Percentiles rank a stretch among this genome's conserved stretches.
Evolutionary conservation across 2,329 filamentous ascomycete genomes (phyloP).

Genomic region (Daldinia sp.): DNA sequence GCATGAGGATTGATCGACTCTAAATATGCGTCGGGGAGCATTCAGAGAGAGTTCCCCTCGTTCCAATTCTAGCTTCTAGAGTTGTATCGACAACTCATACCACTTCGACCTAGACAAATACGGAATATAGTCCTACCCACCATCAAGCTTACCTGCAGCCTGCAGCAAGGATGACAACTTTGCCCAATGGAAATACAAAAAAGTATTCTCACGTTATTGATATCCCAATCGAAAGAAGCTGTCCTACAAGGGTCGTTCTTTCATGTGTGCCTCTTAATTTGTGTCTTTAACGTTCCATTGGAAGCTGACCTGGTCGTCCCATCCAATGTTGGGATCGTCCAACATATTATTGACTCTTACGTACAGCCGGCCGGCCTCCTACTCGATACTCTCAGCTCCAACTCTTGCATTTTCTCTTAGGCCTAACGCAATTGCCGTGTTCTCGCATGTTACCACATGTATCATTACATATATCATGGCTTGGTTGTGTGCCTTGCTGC

Average conservation of each 20-base stretch:
- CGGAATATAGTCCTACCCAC: constrained; percentile 32
- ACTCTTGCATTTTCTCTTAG: constrained; percentile 4
- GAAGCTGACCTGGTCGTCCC: constrained; percentile 9
- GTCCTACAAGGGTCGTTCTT: constrained; percentile 30
- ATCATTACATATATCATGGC: not conserved
- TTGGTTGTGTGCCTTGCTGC: not conserved
- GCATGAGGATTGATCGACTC: not conserved
- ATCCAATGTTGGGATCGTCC: constrained; percentile 6
- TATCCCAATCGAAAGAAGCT: constrained; percentile 20
- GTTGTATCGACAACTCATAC: constrained; percentile 29
- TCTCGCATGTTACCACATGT: not conserved
- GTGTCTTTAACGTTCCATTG: constrained; percentile 13
- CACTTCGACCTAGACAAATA: constrained; percentile 20
- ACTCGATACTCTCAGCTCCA: constrained; percentile 14
- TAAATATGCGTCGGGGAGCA: not conserved
- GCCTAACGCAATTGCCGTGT: not conserved
- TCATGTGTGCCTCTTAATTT: constrained; percentile 24
- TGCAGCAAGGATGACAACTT: constrained; percentile 4
- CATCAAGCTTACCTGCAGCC: constrained; percentile 26
- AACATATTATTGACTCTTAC: constrained; percentile 4
- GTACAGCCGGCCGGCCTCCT: constrained; percentile 1
- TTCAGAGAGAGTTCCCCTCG: constrained; percentile 1
- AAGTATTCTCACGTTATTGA: constrained; percentile 15
- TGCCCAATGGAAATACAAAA: no score
- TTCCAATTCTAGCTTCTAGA: constrained; percentile 15